Evolutionary conservation across 2,329 filamentous ascomycete genomes (phyloP), one percentile per base, ranked within the genome.

Genomic region (Boeremia lycopersici): DNA sequence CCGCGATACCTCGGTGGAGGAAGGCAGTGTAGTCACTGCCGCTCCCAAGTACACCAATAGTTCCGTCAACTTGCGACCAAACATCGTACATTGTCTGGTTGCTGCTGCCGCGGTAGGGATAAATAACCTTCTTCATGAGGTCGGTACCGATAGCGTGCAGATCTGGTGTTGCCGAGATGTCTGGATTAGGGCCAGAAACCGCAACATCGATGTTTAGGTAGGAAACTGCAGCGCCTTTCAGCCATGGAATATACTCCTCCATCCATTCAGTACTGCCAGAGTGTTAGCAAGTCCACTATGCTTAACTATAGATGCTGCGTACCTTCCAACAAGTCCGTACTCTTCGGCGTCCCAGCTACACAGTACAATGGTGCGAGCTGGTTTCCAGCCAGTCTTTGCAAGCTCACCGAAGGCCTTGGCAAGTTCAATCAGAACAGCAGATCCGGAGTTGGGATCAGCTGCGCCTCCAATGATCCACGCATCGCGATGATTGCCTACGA

Each of bases 401-500:
- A 82, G 73, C 23, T 76, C 76, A 3, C 79, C 77, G 48, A 83
- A 81, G 0, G 79, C 80, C 46, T 78, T 81, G 3, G 78, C 75
- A 4, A 83, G 65, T 50, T 83, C 81, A 26, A 82, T 74, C 29
- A 83, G 67, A 3, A 82, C 74, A 1, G 80, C 78, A 2, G 76
- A 78, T 1, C 81, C 81, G 9, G 77, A 80, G 38, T 83, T 82
- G 1, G 81, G 81, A 47, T 84, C 81, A 0, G 77, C 78, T 1
- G 81, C 81, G 3, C 81, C 81, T 5, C 81, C 81, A 25, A 81
- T 72, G 9, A 82, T 80, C 81, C 81, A 84, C 0, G 81, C 81
- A 66, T 84, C 81, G 10, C 81, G 76, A 54, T 83, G 81, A 33
- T 83, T 83, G 3, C 81, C 81, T 23, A 83, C 73, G 26, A 83